A percentile compares a stretch with the other conserved stretches of the same genome.
Evolutionary conservation across 164 flowering plant species (phyloP).

Genomic region (Buxus sempervirens): DNA sequence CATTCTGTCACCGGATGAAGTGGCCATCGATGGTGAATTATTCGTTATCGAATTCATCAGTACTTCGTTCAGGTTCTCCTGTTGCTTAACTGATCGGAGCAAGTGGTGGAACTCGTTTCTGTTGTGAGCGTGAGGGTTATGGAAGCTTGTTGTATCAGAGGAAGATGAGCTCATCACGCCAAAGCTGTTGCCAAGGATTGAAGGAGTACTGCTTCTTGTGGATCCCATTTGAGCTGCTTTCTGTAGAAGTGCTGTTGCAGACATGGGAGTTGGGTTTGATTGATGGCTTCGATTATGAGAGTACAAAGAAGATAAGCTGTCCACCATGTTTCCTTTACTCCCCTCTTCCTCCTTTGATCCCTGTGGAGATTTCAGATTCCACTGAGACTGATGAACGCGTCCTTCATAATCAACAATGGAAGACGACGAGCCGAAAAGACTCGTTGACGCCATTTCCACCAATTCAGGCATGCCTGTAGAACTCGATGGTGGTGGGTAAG

Average conservation of each 20-base stretch:
- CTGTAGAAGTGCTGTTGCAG: conserved; percentile 72
- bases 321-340: conserved; percentile 17
- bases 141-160: conserved; percentile 8
- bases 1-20: not conserved
- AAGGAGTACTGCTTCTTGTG: conserved; percentile 36
- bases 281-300: conserved; percentile 8
- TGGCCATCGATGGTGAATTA: no score
- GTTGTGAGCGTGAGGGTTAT: not conserved
- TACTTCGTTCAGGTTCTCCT: conserved; percentile 16
- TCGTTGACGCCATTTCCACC: conserved; percentile 22
- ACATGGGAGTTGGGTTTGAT: conserved; percentile 31
- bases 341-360: conserved; percentile 22
- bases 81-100: conserved; percentile 18
- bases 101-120: conserved; percentile 19
- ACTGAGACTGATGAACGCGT: not conserved
- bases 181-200: conserved; percentile 14
- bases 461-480: conserved; percentile 21
- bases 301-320: conserved; percentile 21
- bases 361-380: conserved; percentile 4
- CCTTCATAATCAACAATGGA: conserved; percentile 18
- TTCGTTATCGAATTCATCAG: no score
- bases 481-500: conserved; percentile 15
- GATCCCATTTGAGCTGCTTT: conserved; percentile 85
- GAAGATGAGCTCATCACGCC: conserved; percentile 32
- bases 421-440: conserved; percentile 24